Percentiles rank a stretch among this genome's conserved stretches.
These are phyloP conservation scores for Cutaneotrichosporon sp. DNA, from an alignment of 1,284 basidiomycete species.

Conservation along the genomic window DNA sequence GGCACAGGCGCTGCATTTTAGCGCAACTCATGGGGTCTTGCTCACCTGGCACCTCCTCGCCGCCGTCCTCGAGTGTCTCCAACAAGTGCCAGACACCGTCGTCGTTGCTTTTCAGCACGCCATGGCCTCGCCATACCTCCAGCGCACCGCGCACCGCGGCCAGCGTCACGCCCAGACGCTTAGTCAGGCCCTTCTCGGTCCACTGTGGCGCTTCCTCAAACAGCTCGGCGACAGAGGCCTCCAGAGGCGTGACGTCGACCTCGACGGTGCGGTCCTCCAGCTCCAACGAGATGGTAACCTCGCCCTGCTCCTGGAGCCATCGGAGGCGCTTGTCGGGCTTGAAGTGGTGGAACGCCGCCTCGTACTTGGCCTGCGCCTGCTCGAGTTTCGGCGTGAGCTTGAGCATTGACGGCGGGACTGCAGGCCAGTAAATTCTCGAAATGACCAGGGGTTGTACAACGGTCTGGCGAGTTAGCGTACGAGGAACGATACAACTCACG, in stretches of 20 bases:
- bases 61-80: constrained; percentile 7
- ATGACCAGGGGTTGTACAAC: constrained; percentile 80
- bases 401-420: constrained; percentile 65
- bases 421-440: constrained; percentile 88
- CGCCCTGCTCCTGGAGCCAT: constrained; percentile 81
- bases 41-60: constrained; percentile 28
- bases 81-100: constrained; percentile 10
- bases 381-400: constrained; percentile 76
- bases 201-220: constrained; percentile 64
- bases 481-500: constrained; percentile 49
- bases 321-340: constrained; percentile 84
- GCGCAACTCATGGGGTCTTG: background rate
- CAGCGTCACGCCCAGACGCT: constrained; percentile 61
- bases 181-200: constrained; percentile 54
- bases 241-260: constrained; percentile 74
- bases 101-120: constrained; percentile 54
- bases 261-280: constrained; percentile 69
- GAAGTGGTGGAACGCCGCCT: constrained; percentile 66
- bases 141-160: constrained; percentile 65
- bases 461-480: constrained; percentile 49
- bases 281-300: constrained; percentile 68
- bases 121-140: constrained; percentile 73
- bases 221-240: constrained; percentile 81
- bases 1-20: constrained; percentile 1
- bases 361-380: constrained; percentile 64